Percentiles rank a stretch among this genome's conserved stretches.
phyloP scores from a whole-genome alignment of 345 rosid species.

The Melaleuca alternifolia region DNA sequence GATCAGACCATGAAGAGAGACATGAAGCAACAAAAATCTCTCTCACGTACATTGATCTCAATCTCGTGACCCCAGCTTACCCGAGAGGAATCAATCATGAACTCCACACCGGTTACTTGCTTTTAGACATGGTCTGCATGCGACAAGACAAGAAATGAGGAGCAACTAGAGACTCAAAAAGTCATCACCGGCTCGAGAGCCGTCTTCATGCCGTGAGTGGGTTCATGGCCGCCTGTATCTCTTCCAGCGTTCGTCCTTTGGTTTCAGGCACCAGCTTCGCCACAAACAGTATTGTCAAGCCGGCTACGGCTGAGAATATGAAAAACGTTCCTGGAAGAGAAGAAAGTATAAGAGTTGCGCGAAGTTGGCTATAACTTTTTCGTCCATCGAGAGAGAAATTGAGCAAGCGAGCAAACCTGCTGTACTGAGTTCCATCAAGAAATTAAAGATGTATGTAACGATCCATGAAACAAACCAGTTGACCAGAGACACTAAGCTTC shows the following conservation, averaged over 20 bases:
- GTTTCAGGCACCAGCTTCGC: conserved; percentile 75
- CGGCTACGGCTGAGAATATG: conserved; percentile 43
- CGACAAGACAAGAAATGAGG: neutral
- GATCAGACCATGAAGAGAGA: neutral
- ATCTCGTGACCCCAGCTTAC: neutral
- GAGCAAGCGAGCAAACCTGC: conserved; percentile 6
- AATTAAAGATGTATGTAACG: conserved; percentile 53
- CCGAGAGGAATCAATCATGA: neutral
- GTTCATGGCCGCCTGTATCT: conserved; percentile 63
- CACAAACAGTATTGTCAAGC: conserved; percentile 51
- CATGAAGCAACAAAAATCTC: neutral
- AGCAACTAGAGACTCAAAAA: neutral
- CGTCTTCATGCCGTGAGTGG: neutral
- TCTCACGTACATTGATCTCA: neutral
- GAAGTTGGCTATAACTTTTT: neutral
- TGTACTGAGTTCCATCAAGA: conserved; percentile 41
- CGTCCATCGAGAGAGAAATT: neutral
- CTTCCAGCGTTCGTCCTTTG: conserved; percentile 63
- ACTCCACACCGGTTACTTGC: neutral
- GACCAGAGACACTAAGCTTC: conserved; percentile 67
- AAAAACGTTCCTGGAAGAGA: conserved; percentile 50
- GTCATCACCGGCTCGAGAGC: neutral
- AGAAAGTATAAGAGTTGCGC: neutral
- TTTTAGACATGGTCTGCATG: neutral
- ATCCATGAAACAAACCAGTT: conserved; percentile 85